Evolutionary conservation across 2,329 filamentous ascomycete species (phyloP).

Genomic region (Tolypocladium guangdongense): DNA sequence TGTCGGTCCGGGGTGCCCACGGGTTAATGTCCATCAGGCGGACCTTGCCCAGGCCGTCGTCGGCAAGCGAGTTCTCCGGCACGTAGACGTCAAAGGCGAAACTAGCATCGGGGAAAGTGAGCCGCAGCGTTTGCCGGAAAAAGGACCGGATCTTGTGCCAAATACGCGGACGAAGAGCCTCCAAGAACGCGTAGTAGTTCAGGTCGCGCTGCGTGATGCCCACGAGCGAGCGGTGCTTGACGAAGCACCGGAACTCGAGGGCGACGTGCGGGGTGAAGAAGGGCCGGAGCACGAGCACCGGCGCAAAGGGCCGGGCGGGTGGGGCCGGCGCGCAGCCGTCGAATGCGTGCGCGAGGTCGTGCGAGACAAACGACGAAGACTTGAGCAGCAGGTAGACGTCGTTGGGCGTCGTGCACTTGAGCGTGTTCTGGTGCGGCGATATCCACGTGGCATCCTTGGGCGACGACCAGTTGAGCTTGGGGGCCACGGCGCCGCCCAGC

Average conservation of each 20-base stretch:
- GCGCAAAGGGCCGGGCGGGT: slow-evolving; percentile 44
- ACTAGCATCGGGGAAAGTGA: slow-evolving; percentile 71
- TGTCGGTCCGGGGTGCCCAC: slow-evolving; percentile 84
- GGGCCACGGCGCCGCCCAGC: slow-evolving; percentile 75
- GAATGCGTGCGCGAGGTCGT: slow-evolving; percentile 89
- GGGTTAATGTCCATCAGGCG: slow-evolving; percentile 92
- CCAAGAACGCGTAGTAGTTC: slow-evolving; percentile 80
- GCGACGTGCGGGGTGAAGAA: slow-evolving; percentile 83
- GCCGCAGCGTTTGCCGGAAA: slow-evolving; percentile 61
- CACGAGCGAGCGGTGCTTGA: slow-evolving; percentile 69
- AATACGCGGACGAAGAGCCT: slow-evolving; percentile 51
- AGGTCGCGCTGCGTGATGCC: slow-evolving; percentile 82
- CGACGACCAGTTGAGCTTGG: slow-evolving; percentile 95
- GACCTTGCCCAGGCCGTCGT: slow-evolving; percentile 57
- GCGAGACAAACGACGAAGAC: slow-evolving; percentile 86
- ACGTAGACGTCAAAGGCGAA: slow-evolving; percentile 93
- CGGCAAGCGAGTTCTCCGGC: slow-evolving; percentile 48
- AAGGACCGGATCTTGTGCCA: slow-evolving; percentile 61
- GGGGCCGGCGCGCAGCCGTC: slow-evolving; percentile 48
- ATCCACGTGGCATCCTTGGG: slow-evolving; percentile 97
- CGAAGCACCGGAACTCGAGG: slow-evolving; percentile 92
- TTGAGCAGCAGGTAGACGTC: slow-evolving; percentile 93
- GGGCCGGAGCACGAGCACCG: slow-evolving; percentile 76
- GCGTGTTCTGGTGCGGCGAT: slow-evolving; percentile 68
- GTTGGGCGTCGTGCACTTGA: slow-evolving; percentile 80